phyloP scores from a whole-genome alignment of 352 stramenopile species.

The Discostella stelligera region DNA sequence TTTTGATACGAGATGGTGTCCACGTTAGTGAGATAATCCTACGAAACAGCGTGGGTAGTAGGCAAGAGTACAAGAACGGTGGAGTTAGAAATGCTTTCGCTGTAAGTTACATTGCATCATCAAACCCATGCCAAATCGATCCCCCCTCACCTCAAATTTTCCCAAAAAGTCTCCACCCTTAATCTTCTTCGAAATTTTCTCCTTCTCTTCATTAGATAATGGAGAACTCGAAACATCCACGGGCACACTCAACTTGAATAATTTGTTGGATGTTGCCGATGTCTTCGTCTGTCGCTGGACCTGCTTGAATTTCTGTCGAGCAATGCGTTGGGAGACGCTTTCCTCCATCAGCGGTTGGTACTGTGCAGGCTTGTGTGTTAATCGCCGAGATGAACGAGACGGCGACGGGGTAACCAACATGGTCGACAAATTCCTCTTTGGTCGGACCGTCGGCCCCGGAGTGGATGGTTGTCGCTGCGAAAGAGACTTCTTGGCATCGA shows the following conservation, averaged over 20 bases:
- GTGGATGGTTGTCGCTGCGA: constrained; percentile 5
- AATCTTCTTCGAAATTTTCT: constrained; percentile 30
- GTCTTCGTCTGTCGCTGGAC: constrained; percentile 15
- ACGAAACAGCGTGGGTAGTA: too few relatives aligned
- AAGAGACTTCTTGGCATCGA: constrained; percentile 25
- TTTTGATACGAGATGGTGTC: constrained; percentile 61
- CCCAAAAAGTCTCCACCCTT: constrained; percentile 43
- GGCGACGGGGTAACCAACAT: not conserved
- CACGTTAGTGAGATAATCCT: constrained; percentile 60
- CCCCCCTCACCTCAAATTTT: constrained; percentile 34
- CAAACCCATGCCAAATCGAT: not conserved
- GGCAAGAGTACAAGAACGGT: not conserved
- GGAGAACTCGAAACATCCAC: constrained; percentile 28
- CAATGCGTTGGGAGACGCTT: not conserved
- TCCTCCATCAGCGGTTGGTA: constrained; percentile 39
- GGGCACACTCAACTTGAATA: constrained; percentile 29
- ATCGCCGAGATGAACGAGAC: constrained; percentile 32
- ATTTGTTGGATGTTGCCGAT: constrained; percentile 1
- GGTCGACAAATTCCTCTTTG: not conserved
- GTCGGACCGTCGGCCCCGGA: constrained; percentile 9
- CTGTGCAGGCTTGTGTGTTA: constrained; percentile 25
- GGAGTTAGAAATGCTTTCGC: too few relatives aligned
- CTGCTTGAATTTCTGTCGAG: constrained; percentile 9
- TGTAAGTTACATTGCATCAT: too few relatives aligned
- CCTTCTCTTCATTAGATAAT: constrained; percentile 29